Evolutionary conservation across 2,329 filamentous ascomycete genomes (phyloP).

Genomic region (Ophiostoma australiae): DNA sequence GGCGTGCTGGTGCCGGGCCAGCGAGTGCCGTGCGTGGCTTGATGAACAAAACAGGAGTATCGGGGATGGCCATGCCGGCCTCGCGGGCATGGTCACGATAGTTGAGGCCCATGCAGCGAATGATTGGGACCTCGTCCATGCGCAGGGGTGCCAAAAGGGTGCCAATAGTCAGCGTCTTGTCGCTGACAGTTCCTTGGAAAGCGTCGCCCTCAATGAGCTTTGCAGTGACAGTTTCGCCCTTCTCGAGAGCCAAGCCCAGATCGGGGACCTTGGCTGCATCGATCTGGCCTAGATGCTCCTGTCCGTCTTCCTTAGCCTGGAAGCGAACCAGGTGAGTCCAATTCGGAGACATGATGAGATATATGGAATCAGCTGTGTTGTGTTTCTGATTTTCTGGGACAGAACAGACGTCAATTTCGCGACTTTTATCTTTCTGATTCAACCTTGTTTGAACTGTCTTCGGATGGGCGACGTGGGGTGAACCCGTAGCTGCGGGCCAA

Average conservation of each 20-base stretch:
- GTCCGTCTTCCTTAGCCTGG: conserved; percentile 39
- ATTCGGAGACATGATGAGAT: conserved; percentile 15
- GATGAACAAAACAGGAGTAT: conserved; percentile 37
- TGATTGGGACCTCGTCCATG: conserved; percentile 36
- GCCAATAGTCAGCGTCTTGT: conserved; percentile 30
- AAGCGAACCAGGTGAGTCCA: conserved; percentile 42
- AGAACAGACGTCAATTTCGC: not conserved
- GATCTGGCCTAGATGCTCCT: conserved; percentile 39
- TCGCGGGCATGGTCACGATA: conserved; percentile 41
- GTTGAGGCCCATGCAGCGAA: conserved; percentile 45
- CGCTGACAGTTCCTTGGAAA: conserved; percentile 36
- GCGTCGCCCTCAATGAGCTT: conserved; percentile 35
- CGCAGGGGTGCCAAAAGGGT: conserved; percentile 36
- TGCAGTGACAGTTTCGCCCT: conserved; percentile 35
- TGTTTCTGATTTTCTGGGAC: not conserved
- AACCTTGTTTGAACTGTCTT: not conserved
- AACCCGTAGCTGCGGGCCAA: conserved; percentile 3
- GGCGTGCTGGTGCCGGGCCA: conserved; percentile 33
- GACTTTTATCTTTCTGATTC: not conserved
- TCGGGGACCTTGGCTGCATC: conserved; percentile 34
- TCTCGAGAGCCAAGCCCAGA: conserved; percentile 35
- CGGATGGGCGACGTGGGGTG: conserved; percentile 4
- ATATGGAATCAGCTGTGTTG: not conserved
- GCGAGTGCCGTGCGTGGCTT: conserved; percentile 38
- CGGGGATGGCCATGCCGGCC: conserved; percentile 37